These are phyloP conservation scores for Podila minutissima DNA, from an alignment of 192 early-diverging fungal genomes.

Conservation along the genomic window DNA sequence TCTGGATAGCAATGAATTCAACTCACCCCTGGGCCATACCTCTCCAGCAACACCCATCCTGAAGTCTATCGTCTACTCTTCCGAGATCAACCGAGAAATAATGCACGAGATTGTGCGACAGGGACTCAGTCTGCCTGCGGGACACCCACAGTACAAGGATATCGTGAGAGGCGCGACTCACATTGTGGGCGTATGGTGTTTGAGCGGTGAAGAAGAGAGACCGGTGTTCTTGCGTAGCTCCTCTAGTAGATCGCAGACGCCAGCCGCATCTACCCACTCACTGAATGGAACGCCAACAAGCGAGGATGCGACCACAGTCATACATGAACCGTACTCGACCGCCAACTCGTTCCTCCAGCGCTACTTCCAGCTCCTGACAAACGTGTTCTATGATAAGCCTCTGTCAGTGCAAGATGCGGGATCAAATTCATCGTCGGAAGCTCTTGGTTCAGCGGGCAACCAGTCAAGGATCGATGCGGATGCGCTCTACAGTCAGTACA, in stretches of 20 bases:
- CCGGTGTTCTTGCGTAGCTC: constrained; percentile 68
- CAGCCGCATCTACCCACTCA: background rate
- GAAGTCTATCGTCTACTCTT: constrained; percentile 65
- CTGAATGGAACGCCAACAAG: constrained; percentile 1
- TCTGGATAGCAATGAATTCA: constrained; percentile 62
- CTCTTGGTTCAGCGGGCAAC: constrained; percentile 23
- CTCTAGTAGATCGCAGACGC: constrained; percentile 15
- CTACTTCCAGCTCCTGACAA: constrained; percentile 71
- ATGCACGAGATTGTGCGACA: constrained; percentile 83
- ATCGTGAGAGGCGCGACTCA: constrained; percentile 71
- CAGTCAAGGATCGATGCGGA: constrained; percentile 60
- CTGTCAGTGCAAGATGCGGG: constrained; percentile 19
- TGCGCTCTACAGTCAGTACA: constrained; percentile 63
- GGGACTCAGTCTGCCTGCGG: constrained; percentile 69
- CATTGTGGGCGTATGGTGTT: constrained; percentile 73
- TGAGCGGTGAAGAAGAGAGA: constrained; percentile 75
- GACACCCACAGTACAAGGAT: constrained; percentile 65
- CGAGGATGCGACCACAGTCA: background rate
- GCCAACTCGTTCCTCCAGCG: constrained; percentile 73
- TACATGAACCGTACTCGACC: constrained; percentile 36
- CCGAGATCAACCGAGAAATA: constrained; percentile 73
- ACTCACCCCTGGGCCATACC: constrained; percentile 47
- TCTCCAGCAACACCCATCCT: constrained; percentile 70
- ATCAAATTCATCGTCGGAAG: constrained; percentile 50
- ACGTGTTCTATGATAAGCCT: constrained; percentile 67